A percentile compares a stretch with the other conserved stretches of the same genome.
phyloP scores from a whole-genome alignment of 1,284 basidiomycete species.

The Leccinum subspadiceum region DNA sequence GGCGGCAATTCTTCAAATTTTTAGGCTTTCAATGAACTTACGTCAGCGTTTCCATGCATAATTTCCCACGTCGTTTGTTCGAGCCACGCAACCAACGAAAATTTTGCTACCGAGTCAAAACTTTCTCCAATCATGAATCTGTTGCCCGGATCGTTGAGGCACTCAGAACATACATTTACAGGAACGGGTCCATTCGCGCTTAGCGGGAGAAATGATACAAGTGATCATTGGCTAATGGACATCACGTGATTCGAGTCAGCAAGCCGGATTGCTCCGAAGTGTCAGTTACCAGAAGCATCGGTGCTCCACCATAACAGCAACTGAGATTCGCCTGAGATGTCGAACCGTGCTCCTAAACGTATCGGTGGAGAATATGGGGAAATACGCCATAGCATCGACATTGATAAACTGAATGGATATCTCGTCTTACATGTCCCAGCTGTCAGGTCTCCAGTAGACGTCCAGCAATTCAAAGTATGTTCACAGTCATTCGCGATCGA shows the following conservation, averaged over 20 bases:
- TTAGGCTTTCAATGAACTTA: conserved; percentile 34
- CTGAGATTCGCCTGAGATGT: conserved; percentile 25
- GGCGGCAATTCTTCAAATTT: conserved; percentile 42
- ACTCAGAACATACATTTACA: neutral
- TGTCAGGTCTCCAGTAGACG: conserved; percentile 66
- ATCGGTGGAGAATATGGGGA: conserved; percentile 74
- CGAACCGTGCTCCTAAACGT: conserved; percentile 38
- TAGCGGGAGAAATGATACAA: neutral
- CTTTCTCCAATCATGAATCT: neutral
- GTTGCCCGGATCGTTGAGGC: neutral
- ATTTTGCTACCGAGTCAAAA: neutral
- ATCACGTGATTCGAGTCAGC: neutral
- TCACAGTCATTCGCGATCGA: neutral
- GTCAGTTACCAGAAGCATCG: too few relatives aligned
- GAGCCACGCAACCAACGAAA: neutral
- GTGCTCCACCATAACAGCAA: neutral
- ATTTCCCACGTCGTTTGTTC: conserved; percentile 15
- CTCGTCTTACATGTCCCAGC: conserved; percentile 56
- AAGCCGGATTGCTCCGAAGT: neutral
- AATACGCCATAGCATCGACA: conserved; percentile 70
- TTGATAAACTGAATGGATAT: conserved; percentile 67
- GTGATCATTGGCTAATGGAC: neutral
- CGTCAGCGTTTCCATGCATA: conserved; percentile 33
- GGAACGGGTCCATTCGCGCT: neutral
- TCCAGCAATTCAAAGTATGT: conserved; percentile 91